Evolutionary conservation across 257 asterid species (phyloP).

Genomic region (Solanum bulbocastanum): DNA sequence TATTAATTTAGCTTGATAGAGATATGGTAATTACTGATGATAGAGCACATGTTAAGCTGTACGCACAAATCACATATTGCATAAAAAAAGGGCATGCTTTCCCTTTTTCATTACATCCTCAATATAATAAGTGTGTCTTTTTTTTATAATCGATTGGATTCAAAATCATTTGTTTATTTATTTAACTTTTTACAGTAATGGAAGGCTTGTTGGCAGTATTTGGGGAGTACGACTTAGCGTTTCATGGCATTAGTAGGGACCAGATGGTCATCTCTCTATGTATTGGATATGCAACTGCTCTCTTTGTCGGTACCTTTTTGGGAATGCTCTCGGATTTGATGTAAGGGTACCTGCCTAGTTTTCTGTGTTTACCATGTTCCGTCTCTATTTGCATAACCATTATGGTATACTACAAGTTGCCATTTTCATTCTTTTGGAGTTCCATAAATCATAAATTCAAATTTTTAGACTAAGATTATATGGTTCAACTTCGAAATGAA

Average conservation of each 20-base stretch:
- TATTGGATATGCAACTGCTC: slow-evolving; percentile 50
- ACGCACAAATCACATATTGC: background rate
- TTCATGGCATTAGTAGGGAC: slow-evolving; percentile 55
- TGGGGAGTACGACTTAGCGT: slow-evolving; percentile 70
- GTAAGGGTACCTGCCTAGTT: slow-evolving; percentile 33
- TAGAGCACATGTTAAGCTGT: background rate
- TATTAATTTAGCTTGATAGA: background rate
- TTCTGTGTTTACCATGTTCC: background rate
- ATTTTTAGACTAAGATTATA: background rate
- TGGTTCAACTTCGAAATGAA: background rate
- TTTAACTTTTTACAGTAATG: slow-evolving; percentile 26
- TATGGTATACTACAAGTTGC: background rate
- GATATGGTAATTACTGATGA: background rate
- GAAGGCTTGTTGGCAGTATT: slow-evolving; percentile 74
- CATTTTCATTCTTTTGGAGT: background rate
- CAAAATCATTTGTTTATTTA: background rate
- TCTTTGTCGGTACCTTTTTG: slow-evolving; percentile 53
- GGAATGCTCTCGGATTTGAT: slow-evolving; percentile 69
- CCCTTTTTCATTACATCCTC: background rate
- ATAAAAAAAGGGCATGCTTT: background rate
- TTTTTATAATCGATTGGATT: background rate
- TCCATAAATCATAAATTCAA: background rate
- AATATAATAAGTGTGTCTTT: background rate
- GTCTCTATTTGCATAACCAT: background rate
- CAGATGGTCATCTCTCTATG: slow-evolving; percentile 48